phyloP scores from a whole-genome alignment of 140 eudicot species.

The Stevia rebaudiana region DNA sequence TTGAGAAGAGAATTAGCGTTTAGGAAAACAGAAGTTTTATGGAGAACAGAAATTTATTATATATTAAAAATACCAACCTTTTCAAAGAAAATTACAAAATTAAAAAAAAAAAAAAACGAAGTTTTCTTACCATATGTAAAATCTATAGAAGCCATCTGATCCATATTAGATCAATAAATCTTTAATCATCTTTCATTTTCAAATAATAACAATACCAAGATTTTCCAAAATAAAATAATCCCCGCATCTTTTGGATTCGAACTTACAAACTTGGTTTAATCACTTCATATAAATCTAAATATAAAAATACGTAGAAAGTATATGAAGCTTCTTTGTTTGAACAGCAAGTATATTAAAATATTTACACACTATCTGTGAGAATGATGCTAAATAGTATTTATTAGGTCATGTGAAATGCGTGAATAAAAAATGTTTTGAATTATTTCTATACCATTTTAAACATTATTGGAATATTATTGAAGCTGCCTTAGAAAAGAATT shows the following conservation, averaged over 20 bases:
- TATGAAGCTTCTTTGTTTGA: no score
- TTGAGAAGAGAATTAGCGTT: not conserved
- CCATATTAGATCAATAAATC: no score
- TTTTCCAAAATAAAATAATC: no score
- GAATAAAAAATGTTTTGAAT: slow-evolving; percentile 3
- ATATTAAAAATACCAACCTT: no score
- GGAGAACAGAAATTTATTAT: not conserved
- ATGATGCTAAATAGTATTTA: not conserved
- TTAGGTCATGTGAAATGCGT: slow-evolving; percentile 14
- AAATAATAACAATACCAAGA: no score
- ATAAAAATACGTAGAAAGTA: not conserved
- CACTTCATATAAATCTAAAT: not conserved
- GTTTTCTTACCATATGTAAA: no score
- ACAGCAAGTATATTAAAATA: no score
- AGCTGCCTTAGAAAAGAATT: not conserved
- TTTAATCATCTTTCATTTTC: no score
- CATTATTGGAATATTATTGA: not conserved
- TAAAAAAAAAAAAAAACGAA: no score
- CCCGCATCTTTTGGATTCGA: no score
- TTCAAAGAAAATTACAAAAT: not conserved
- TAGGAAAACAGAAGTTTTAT: not conserved
- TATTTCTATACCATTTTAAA: not conserved
- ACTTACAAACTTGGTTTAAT: not conserved
- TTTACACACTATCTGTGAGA: slow-evolving; percentile 3
- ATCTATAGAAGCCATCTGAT: no score